phyloP scores from a whole-genome alignment of 768 basidiomycete species.

The Tulasnella sp. region DNA sequence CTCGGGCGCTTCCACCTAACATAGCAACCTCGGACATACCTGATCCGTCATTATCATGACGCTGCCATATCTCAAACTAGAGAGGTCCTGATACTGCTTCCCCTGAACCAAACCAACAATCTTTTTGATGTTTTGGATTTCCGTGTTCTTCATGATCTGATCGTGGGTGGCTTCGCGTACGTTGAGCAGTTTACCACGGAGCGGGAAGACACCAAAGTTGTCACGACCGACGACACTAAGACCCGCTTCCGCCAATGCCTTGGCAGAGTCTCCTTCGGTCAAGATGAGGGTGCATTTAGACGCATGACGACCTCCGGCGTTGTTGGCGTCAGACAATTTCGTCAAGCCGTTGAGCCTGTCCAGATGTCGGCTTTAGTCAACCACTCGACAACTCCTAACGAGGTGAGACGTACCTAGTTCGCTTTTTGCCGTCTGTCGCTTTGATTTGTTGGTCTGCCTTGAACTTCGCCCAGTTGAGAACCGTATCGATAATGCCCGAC shows the following conservation, averaged over 20 bases:
- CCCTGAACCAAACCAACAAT: constrained; percentile 95
- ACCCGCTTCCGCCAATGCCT: constrained; percentile 91
- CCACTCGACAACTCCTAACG: not conserved
- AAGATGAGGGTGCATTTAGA: constrained; percentile 89
- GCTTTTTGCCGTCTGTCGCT: constrained; percentile 90
- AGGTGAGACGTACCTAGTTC: constrained; percentile 58
- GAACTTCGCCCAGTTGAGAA: constrained; percentile 94
- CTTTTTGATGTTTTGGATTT: constrained; percentile 96
- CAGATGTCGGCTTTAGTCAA: not conserved
- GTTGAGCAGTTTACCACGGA: constrained; percentile 94
- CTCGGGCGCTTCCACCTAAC: not conserved
- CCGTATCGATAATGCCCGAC: constrained; percentile 83
- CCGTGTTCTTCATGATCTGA: constrained; percentile 96
- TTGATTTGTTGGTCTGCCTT: constrained; percentile 95
- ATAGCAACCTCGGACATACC: constrained; percentile 46
- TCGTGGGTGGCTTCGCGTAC: constrained; percentile 96
- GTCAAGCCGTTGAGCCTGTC: constrained; percentile 80
- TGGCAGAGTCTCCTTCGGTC: constrained; percentile 99
- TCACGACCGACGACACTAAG: constrained; percentile 93
- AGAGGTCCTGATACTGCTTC: constrained; percentile 71
- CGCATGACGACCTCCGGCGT: constrained; percentile 81
- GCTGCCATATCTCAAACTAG: constrained; percentile 81
- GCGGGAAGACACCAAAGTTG: constrained; percentile 94
- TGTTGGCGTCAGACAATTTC: constrained; percentile 96
- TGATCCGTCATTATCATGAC: constrained; percentile 99